phyloP scores from a whole-genome alignment of 495 filamentous ascomycete species.

The Neurospora sp. region DNA sequence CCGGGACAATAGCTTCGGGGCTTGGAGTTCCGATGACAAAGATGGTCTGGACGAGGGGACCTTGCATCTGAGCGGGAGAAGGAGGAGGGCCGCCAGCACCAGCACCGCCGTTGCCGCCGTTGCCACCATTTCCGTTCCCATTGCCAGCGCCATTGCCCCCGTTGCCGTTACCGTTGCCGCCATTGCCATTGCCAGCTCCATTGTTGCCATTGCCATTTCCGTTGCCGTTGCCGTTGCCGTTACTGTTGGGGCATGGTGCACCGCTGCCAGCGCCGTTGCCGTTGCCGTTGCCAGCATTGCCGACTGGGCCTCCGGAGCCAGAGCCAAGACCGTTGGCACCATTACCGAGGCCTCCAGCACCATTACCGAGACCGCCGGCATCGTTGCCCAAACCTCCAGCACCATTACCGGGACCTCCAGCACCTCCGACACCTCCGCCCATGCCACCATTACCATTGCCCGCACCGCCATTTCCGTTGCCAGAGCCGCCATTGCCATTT shows the following conservation, averaged over 20 bases:
- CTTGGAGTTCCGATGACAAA: not conserved
- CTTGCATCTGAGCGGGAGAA: not conserved
- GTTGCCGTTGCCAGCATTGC: not conserved
- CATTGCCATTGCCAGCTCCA: not conserved
- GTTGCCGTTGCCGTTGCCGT: not conserved
- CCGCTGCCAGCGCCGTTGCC: not conserved
- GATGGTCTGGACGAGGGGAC: not conserved
- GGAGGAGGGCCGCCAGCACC: not conserved
- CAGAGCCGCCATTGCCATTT: not conserved
- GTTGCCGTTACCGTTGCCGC: not conserved
- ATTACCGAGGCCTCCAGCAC: not conserved
- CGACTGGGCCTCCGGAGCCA: too few species aligned
- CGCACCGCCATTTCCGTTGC: not conserved
- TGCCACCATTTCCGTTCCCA: not conserved
- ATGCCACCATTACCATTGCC: not conserved
- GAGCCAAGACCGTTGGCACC: too few species aligned
- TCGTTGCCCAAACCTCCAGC: not conserved
- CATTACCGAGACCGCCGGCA: not conserved
- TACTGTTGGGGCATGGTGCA: not conserved
- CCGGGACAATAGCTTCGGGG: not conserved
- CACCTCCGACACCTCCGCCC: not conserved
- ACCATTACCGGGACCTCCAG: not conserved
- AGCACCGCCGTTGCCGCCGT: not conserved
- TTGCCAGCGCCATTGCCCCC: conserved; percentile 4
- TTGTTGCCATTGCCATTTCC: not conserved